These are phyloP conservation scores for Oropetium thomaeum DNA, from an alignment of 176 grass and related monocot genomes.

Conservation along the genomic window DNA sequence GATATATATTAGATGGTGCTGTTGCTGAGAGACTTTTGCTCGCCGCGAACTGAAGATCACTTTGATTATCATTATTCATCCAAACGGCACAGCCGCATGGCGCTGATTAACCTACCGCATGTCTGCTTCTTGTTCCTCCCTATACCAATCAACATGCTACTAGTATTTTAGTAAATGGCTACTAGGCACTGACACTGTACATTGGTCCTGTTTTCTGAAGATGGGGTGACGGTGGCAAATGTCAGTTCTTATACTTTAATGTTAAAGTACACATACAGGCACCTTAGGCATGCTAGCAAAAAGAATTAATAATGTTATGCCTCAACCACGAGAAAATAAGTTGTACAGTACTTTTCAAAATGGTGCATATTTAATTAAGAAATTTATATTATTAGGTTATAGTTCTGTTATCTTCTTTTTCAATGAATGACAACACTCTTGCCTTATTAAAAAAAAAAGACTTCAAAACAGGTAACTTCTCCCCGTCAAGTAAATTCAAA, in stretches of 20 bases:
- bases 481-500: too few relatives aligned
- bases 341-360: background rate
- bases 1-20: too few relatives aligned
- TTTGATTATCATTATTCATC: background rate
- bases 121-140: background rate
- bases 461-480: too few relatives aligned
- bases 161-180: background rate
- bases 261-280: too few relatives aligned
- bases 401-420: background rate
- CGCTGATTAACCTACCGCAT: background rate
- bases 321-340: too few relatives aligned
- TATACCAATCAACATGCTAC: background rate
- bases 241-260: background rate
- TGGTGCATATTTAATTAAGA: background rate
- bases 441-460: too few relatives aligned
- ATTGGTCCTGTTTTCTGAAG: background rate
- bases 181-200: background rate
- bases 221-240: too few relatives aligned
- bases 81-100: constrained; percentile 20
- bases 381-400: too few relatives aligned
- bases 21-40: background rate
- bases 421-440: background rate
- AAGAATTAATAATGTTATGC: too few relatives aligned
- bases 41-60: background rate
- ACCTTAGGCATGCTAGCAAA: too few relatives aligned